A percentile compares a stretch with the other conserved stretches of the same genome.
Evolutionary conservation across 1,284 basidiomycete genomes (phyloP).

Genomic region (Phellinidium pouzarii): DNA sequence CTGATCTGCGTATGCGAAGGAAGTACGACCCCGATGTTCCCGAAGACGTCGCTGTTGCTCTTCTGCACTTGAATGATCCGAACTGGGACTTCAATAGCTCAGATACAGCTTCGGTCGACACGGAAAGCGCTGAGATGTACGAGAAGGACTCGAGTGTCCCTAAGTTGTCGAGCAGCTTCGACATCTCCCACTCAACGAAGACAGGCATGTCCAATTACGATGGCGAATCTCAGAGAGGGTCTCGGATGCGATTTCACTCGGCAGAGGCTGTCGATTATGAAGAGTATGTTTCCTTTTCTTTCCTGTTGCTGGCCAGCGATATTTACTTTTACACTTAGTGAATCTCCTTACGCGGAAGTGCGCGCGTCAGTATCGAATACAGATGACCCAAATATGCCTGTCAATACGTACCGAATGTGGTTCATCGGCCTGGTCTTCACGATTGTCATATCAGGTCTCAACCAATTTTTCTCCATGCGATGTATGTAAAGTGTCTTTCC

Average conservation of each 20-base stretch:
- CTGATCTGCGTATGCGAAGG: conserved; percentile 2
- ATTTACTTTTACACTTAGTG: conserved; percentile 36
- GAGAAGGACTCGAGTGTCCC: conserved; percentile 3
- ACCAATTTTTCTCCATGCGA: conserved; percentile 63
- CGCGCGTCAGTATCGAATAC: conserved; percentile 75
- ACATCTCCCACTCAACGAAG: conserved; percentile 16
- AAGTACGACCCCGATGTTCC: conserved; percentile 13
- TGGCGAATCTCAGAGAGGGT: conserved; percentile 46
- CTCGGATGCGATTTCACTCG: conserved; percentile 45
- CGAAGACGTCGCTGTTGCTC: conserved; percentile 14
- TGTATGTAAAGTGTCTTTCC: conserved; percentile 39
- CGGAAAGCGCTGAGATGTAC: conserved; percentile 6
- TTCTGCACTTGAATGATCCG: conserved; percentile 70
- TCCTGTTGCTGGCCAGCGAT: conserved; percentile 1
- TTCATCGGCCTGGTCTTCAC: conserved; percentile 62
- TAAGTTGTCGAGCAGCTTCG: conserved; percentile 26
- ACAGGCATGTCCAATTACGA: conserved; percentile 34
- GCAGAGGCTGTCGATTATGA: conserved; percentile 53
- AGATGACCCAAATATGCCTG: conserved; percentile 74
- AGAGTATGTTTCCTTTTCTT: conserved; percentile 43
- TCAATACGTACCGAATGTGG: conserved; percentile 84
- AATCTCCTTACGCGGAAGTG: conserved; percentile 86
- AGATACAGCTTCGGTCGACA: conserved; percentile 26
- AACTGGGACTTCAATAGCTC: conserved; percentile 51
- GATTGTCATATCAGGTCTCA: conserved; percentile 50